Evolutionary conservation across 2,329 filamentous ascomycete species (phyloP), one percentile per base, ranked within the genome.

Genomic region (Aspergillus ruber): DNA sequence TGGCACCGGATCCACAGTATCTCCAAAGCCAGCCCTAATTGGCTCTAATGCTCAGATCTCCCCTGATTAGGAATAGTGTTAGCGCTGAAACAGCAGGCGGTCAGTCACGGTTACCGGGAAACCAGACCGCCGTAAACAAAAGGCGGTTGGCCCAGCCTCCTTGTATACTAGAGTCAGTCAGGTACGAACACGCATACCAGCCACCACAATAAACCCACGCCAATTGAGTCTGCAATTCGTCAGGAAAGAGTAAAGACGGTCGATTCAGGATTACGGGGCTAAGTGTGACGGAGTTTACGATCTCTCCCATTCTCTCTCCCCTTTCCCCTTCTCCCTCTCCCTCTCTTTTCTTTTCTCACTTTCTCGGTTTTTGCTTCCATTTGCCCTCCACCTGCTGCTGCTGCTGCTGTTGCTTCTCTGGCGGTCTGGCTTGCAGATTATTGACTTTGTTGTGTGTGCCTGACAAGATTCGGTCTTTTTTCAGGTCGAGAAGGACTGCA

Each of bases 121-220:
- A 64, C 66, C 63, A 56, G 47, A 20, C 27, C 23, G 47, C 21
- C 36, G 68, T 71, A 70, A 71, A 72, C 68, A 72, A 66, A 60
- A 50, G 52, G 45, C 52, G 50, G 61, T 65, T 70, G 64, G 65
- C 65, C 68, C 68, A 71, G 66, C 68, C 68, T 67, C 67, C 61
- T 50, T 52, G 47, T 51, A 57, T 59, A 57, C 55, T 50, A 39
- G 36, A 17, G n/a, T 39, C 36, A 39, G 10, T 17, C 17, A 15
- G 36, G 17, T 18, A 20, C 33, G 6, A 36, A 15, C 25, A 29
- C 45, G 44, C 50, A 55, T 47, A 55, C 67, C 67, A 70, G 66
- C 66, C 67, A 66, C 66, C 66, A 56, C 18, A 15, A 7, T 25
- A 18, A 36, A 10, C 43, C 8, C 17, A 12, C 17, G 4, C 13